These are phyloP conservation scores for Filosporella fistucella DNA, from an alignment of 495 filamentous ascomycete species.

Conservation along the genomic window DNA sequence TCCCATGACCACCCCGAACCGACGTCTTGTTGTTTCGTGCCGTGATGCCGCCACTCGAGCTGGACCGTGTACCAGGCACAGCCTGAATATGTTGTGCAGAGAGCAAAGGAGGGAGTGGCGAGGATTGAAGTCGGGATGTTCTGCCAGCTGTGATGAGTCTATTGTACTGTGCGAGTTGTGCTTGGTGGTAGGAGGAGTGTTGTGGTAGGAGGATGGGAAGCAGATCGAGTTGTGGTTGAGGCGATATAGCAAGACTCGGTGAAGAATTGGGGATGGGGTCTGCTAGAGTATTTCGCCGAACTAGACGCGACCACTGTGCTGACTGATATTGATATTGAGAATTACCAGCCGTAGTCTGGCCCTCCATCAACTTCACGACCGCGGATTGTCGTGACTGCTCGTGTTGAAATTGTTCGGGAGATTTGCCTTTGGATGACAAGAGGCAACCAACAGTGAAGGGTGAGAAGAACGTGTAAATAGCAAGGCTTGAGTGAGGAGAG, in stretches of 20 bases:
- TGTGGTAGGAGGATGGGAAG: slow-evolving; percentile 44
- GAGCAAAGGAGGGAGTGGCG: slow-evolving; percentile 39
- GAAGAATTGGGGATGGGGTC: slow-evolving; percentile 8
- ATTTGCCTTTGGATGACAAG: background rate
- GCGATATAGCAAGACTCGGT: slow-evolving; percentile 17
- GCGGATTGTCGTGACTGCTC: slow-evolving; percentile 12
- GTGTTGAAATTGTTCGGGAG: background rate
- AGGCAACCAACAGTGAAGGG: background rate
- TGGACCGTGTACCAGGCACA: slow-evolving; percentile 43
- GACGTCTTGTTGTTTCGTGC: slow-evolving; percentile 31
- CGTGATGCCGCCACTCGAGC: slow-evolving; percentile 41
- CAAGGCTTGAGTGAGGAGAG: background rate
- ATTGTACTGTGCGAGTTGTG: slow-evolving; percentile 50
- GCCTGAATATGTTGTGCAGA: slow-evolving; percentile 42
- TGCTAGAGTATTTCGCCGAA: slow-evolving; percentile 24
- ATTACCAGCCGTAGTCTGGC: slow-evolving; percentile 21
- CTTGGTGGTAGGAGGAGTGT: slow-evolving; percentile 44
- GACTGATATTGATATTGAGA: slow-evolving; percentile 27
- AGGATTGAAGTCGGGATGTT: slow-evolving; percentile 34
- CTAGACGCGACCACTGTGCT: slow-evolving; percentile 26
- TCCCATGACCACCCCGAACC: slow-evolving; percentile 53
- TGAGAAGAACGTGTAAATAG: background rate
- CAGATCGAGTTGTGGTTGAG: slow-evolving; percentile 34
- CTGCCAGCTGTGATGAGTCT: slow-evolving; percentile 43
- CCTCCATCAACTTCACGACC: slow-evolving; percentile 27